Evolutionary conservation across 768 basidiomycete genomes (phyloP).

Genomic region (Auricularia auricula-judae): DNA sequence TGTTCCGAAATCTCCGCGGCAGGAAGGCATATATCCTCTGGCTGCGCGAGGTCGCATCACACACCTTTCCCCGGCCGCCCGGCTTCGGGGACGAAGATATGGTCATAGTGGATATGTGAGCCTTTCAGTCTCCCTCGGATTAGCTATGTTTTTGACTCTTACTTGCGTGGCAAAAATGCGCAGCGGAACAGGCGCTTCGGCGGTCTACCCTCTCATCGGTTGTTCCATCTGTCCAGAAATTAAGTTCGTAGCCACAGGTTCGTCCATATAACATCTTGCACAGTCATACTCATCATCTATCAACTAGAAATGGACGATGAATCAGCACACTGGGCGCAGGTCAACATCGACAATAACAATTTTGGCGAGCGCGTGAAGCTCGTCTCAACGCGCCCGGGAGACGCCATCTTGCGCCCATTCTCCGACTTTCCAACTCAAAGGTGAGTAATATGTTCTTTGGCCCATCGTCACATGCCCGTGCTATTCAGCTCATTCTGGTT

Average conservation of each 20-base stretch:
- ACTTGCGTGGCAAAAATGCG: background rate
- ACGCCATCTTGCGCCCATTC: conserved; percentile 38
- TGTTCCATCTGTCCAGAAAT: conserved; percentile 43
- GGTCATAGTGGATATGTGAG: conserved; percentile 56
- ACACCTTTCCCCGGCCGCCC: conserved; percentile 14
- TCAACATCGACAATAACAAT: conserved; percentile 48
- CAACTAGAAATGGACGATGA: conserved; percentile 57
- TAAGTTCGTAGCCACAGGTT: conserved; percentile 63
- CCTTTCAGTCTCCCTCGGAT: background rate
- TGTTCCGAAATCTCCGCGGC: background rate
- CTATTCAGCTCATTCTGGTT: background rate
- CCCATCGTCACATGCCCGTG: background rate
- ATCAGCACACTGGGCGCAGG: conserved; percentile 45
- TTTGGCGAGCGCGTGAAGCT: conserved; percentile 43
- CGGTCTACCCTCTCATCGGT: conserved; percentile 76
- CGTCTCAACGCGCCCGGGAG: conserved; percentile 16
- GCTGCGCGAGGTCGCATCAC: conserved; percentile 57
- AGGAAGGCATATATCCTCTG: conserved; percentile 85
- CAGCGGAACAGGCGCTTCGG: conserved; percentile 86
- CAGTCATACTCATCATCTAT: background rate
- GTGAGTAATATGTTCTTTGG: too few species aligned
- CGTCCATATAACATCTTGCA: background rate
- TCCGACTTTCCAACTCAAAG: conserved; percentile 3
- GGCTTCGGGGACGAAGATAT: background rate
- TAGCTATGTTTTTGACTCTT: background rate